Evolutionary conservation across 371 early-diverging fungal species (phyloP), one percentile per base, ranked within the genome.

Genomic region (Zychaea mexicana): DNA sequence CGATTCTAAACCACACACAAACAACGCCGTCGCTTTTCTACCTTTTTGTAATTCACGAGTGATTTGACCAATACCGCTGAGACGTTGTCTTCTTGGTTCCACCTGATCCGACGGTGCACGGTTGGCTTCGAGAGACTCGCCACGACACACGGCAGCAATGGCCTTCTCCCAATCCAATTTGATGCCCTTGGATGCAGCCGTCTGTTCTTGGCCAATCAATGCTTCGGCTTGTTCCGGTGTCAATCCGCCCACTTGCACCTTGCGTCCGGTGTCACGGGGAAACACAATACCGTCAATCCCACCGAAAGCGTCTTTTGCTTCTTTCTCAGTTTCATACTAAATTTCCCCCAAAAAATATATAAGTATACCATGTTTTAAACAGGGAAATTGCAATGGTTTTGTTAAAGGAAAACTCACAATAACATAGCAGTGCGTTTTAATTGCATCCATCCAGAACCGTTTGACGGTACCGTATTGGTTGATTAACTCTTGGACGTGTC

Each of bases 371-470:
- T 12, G n/a, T 39, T 26, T 39, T 17, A 4, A 28, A 26, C 30
- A 0, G 22, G 15, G n/a, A 12, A 42, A 12, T 7, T 17, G 15
- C 32, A 32, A 13, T 28, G 12, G 7, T 12, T 21, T 39, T 22
- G 1, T 32, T 28, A 5, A n/a, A 56, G 46, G 42, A 4, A 22
- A 12, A 61, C 68, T 76, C 85, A 90, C 92, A 60, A 82, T 82
- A n/a, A 87, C 93, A 81, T 88, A 95, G 56, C 90, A 89, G 64
- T 92, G 94, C 2, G 94, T 89, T 59, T 93, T 92, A 72, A 95
- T 92, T 30, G 80, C 81, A 72, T 94, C 92, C 81, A 95, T 90
- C 94, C 94, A 94, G 24, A 93, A 81, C 49, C 82, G 79, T 28
- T 87, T 85, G 2, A 89, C 70, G 17, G 73, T 79, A 10, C 94